Evolutionary conservation across 176 grass and related monocot species (phyloP).

Genomic region (Carex littledalei): DNA sequence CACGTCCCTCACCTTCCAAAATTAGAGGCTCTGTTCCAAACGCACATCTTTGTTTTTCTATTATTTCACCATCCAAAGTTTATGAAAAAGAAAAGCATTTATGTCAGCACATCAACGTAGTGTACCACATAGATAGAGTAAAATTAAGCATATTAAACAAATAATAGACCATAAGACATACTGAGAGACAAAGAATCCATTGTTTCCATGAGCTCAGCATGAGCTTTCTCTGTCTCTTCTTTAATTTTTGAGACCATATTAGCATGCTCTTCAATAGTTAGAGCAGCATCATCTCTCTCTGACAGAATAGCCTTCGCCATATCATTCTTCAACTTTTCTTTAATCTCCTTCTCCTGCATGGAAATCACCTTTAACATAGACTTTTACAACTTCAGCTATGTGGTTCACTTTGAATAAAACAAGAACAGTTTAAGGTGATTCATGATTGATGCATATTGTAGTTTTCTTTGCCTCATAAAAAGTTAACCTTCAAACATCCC

Average conservation of each 20-base stretch:
- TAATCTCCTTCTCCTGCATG: constrained; percentile 67
- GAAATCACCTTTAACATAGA: neutral
- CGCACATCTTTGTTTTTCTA: constrained; percentile 26
- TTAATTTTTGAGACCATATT: constrained; percentile 68
- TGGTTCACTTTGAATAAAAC: neutral
- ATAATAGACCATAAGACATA: neutral
- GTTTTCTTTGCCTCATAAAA: neutral
- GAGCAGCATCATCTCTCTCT: constrained; percentile 23
- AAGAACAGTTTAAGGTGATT: neutral
- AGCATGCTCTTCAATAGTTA: constrained; percentile 39
- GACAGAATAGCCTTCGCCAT: constrained; percentile 34
- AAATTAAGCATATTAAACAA: constrained; percentile 2
- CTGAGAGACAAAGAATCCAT: constrained; percentile 30
- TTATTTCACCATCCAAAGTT: constrained; percentile 17
- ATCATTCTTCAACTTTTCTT: constrained; percentile 57
- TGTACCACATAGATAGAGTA: neutral
- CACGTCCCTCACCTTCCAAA: constrained; percentile 25
- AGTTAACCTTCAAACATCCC: neutral
- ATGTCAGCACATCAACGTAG: neutral
- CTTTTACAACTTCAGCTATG: neutral
- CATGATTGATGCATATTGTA: neutral
- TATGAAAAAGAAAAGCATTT: constrained; percentile 15
- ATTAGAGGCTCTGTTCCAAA: constrained; percentile 46
- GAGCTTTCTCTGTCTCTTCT: constrained; percentile 36
- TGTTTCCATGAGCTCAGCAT: constrained; percentile 46